Evolutionary conservation across 306 rosid genomes (phyloP), one percentile per base, ranked within the genome.

Genomic region (Citrullus mucosospermus): DNA sequence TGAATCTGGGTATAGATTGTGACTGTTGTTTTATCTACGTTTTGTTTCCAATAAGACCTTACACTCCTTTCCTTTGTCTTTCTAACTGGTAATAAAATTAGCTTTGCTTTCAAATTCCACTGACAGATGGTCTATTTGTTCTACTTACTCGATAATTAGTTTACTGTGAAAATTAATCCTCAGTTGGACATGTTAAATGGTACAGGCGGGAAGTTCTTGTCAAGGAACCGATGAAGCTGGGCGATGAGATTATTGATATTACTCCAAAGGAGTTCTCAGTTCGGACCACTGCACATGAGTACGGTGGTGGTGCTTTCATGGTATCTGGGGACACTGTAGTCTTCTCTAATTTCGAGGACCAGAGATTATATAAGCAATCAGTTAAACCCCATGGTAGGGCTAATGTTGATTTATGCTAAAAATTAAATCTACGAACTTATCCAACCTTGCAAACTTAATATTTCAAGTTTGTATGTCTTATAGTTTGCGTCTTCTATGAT

Each of bases 211-310:
- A 75, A 6, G 98, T 91, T 82, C 95, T 95, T 62, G 97, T 91
- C 73, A 85, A 84, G 67, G 97, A 95, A 85, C 74, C 92, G 4
- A 90, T 88, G 82, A 88, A 81, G 6, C 74, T 87, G 0, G 93
- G 85, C 17, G 91, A 76, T 11, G 96, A 86, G 25, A 80, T 88
- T 58, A 85, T 91, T 66, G 98, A 91, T 77, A 80, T 95, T 78
- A 95, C 98, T 80, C 96, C 96, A 5, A 89, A 88, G 79, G 97
- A 89, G 65, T 92, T 84, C 60, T 91, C 88, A 71, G 98, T 95
- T 70, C 88, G 98, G 80, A 88, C 93, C n/a, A 18, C 91, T 88
- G 93, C 92, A 22, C 98, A 92, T 81, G 98, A 95, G 77, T 95
- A 92, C 83, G 97, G 97, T 28, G 97, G 96, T 53, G 97, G 98